phyloP scores from a whole-genome alignment of 1,284 basidiomycete genomes.

The Leccinum griseonigrum region DNA sequence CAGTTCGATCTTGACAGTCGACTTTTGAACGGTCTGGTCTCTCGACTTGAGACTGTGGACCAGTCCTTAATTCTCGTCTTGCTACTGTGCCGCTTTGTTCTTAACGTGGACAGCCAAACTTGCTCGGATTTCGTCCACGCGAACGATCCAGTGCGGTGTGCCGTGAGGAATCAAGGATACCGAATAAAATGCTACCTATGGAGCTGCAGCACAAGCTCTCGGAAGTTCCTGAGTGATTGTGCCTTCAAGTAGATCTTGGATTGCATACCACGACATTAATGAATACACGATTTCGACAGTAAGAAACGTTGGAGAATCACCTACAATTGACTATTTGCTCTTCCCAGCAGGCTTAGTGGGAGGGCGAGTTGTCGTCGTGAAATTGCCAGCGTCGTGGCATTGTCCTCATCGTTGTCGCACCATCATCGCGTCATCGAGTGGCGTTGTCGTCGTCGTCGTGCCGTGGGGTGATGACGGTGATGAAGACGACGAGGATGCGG shows the following conservation, averaged over 20 bases:
- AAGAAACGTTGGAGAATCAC: too few species aligned
- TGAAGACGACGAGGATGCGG: too few species aligned
- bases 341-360: too few species aligned
- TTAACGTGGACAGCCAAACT: slow-evolving; percentile 71
- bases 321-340: too few species aligned
- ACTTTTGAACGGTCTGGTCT: slow-evolving; percentile 90
- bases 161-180: slow-evolving; percentile 31
- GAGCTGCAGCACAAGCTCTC: slow-evolving; percentile 82
- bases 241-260: slow-evolving; percentile 69
- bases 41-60: slow-evolving; percentile 79
- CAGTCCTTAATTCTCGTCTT: slow-evolving; percentile 87
- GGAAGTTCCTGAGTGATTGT: slow-evolving; percentile 81
- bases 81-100: slow-evolving; percentile 72
- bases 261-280: too few species aligned
- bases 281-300: too few species aligned
- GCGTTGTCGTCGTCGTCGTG: too few species aligned
- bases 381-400: too few species aligned
- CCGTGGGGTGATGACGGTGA: too few species aligned
- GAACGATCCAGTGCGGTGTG: slow-evolving; percentile 82
- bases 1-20: slow-evolving; percentile 88
- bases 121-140: slow-evolving; percentile 87
- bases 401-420: too few species aligned
- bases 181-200: slow-evolving; percentile 57
- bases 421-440: too few species aligned
- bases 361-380: too few species aligned